Evolutionary conservation across 495 filamentous ascomycete genomes (phyloP).

Genomic region (Trichoderma erinaceum): DNA sequence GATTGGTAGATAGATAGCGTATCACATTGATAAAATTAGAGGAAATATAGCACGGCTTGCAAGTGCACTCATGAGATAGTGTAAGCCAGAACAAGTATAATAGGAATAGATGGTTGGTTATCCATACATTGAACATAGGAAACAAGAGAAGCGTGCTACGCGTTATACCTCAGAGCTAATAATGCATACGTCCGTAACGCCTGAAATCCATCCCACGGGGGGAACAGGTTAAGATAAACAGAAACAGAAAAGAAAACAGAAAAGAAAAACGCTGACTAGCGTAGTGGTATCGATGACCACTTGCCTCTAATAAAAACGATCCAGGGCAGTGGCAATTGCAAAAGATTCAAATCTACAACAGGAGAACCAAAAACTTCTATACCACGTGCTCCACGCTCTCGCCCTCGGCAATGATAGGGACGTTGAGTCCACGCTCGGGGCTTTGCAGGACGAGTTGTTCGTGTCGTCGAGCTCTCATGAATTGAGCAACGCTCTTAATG

Average conservation of each 20-base stretch:
- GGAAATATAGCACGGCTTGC: neutral
- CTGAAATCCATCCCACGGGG: neutral
- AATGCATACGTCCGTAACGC: neutral
- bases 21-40: too few species aligned
- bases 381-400: conserved; percentile 81
- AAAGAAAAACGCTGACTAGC: neutral
- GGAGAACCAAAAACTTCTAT: conserved; percentile 30
- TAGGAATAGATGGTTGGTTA: neutral
- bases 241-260: neutral
- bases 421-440: conserved; percentile 79
- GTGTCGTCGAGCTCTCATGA: conserved; percentile 76
- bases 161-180: neutral
- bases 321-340: neutral
- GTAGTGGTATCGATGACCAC: neutral
- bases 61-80: neutral
- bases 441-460: conserved; percentile 91
- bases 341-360: conserved; percentile 6
- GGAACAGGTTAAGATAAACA: neutral
- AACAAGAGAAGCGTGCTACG: conserved; percentile 12
- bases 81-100: neutral
- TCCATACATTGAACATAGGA: neutral
- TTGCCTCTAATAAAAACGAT: neutral
- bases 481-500: conserved; percentile 84
- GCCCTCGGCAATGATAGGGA: conserved; percentile 83
- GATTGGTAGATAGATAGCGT: too few species aligned